These are phyloP conservation scores for Brasilioporus rufonigricans DNA, from an alignment of 768 basidiomycete genomes.

Conservation along the genomic window DNA sequence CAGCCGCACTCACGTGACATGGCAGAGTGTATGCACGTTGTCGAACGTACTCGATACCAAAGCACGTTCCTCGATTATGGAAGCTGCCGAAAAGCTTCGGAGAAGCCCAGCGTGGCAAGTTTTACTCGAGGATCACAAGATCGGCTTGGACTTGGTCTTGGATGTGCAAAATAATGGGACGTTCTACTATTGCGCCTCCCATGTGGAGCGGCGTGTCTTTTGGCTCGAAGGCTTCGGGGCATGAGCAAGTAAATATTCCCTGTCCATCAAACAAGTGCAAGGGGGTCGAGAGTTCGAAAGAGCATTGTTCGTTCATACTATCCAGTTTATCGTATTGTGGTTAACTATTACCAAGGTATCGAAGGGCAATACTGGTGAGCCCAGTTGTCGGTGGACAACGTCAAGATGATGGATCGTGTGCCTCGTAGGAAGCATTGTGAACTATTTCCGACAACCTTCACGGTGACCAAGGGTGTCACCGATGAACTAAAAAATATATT, in stretches of 20 bases:
- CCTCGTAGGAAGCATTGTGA: conserved; percentile 31
- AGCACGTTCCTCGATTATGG: conserved; percentile 5
- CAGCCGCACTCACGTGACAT: not conserved
- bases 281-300: conserved; percentile 2
- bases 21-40: conserved; percentile 13
- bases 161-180: not conserved
- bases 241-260: conserved; percentile 16
- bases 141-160: conserved; percentile 18
- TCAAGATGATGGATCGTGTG: not conserved
- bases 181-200: conserved; percentile 30
- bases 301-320: conserved; percentile 21
- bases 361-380: conserved; percentile 31
- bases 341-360: conserved; percentile 21
- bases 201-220: conserved; percentile 27
- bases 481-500: conserved; percentile 21
- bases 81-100: conserved; percentile 12
- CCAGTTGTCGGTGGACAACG: too few relatives aligned
- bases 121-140: conserved; percentile 5
- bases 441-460: conserved; percentile 27
- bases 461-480: conserved; percentile 18
- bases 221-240: conserved; percentile 26
- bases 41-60: conserved; percentile 8
- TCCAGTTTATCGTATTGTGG: not conserved
- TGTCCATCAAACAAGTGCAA: conserved; percentile 25
- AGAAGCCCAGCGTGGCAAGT: conserved; percentile 2